Conservation (phyloP, 2,329 filamentous ascomycete species). For the Lachnellula hyalina region DNA sequence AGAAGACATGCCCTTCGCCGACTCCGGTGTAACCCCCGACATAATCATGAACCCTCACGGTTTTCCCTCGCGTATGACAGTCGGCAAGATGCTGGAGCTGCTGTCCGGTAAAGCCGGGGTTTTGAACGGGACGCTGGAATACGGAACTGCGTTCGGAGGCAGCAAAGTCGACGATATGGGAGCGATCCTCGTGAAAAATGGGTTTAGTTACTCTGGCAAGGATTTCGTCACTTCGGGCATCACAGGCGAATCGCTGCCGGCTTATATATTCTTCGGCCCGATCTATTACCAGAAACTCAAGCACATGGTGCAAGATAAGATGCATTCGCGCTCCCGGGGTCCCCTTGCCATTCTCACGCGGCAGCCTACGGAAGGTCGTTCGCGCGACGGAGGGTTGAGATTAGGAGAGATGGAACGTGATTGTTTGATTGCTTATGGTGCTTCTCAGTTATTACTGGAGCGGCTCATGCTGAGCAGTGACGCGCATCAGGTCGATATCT, state of each 20-base stretch:
- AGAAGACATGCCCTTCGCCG: constrained; percentile 94
- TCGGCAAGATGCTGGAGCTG: constrained; percentile 94
- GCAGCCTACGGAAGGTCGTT: constrained; percentile 93
- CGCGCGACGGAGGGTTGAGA: constrained; percentile 83
- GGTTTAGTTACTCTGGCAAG: constrained; percentile 95
- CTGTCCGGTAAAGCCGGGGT: constrained; percentile 92
- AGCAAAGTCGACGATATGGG: constrained; percentile 88
- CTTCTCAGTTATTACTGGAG: constrained; percentile 85
- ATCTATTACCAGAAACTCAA: constrained; percentile 99
- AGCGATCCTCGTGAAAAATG: constrained; percentile 74
- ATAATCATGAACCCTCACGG: constrained; percentile 99
- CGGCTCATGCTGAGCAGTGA: constrained; percentile 93
- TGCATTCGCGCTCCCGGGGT: constrained; percentile 91
- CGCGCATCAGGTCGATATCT: constrained; percentile 86
- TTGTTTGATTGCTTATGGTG: constrained; percentile 95
- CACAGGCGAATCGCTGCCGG: constrained; percentile 87
- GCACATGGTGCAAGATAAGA: constrained; percentile 99
- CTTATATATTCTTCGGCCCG: constrained; percentile 96
- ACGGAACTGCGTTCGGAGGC: constrained; percentile 82
- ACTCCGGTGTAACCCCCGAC: constrained; percentile 85
- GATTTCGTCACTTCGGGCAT: constrained; percentile 94
- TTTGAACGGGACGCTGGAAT: constrained; percentile 76
- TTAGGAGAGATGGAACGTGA: constrained; percentile 99
- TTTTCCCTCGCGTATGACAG: constrained; percentile 99
- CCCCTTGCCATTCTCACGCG: constrained; percentile 88